Percentiles rank a stretch among this genome's conserved stretches.
phyloP scores from a whole-genome alignment of 306 rosid species.

The Medicago lupulina region DNA sequence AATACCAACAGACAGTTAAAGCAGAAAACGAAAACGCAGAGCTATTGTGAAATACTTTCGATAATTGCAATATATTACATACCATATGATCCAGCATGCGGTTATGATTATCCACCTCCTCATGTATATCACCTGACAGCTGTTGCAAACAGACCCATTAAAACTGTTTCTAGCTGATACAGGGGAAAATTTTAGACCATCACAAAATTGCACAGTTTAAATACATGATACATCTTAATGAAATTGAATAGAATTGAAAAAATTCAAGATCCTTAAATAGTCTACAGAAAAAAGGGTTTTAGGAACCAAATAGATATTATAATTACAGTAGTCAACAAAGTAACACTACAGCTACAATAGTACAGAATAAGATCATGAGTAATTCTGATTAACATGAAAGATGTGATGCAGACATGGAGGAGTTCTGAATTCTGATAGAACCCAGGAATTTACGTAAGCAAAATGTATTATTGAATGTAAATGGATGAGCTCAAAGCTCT shows the following conservation, averaged over 20 bases:
- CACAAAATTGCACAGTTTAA: constrained; percentile 18
- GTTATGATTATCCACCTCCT: constrained; percentile 92
- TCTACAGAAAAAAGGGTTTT: constrained; percentile 11
- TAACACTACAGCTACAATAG: neutral
- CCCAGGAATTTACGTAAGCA: too few relatives aligned
- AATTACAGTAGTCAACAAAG: constrained; percentile 21
- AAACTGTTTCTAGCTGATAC: constrained; percentile 11
- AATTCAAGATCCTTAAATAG: constrained; percentile 23
- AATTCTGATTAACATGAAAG: constrained; percentile 27
- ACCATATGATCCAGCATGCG: constrained; percentile 90
- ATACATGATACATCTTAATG: constrained; percentile 11
- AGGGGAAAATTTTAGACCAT: constrained; percentile 22
- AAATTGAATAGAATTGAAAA: neutral
- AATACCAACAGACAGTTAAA: constrained; percentile 33
- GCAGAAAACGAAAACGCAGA: constrained; percentile 18
- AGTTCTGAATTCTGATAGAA: neutral
- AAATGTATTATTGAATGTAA: too few relatives aligned
- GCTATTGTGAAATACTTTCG: constrained; percentile 5
- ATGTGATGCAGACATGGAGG: neutral
- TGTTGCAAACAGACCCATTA: constrained; percentile 55
- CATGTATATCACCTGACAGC: constrained; percentile 94
- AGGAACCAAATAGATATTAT: neutral
- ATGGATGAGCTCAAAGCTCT: too few relatives aligned
- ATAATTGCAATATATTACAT: constrained; percentile 40
- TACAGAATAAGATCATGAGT: constrained; percentile 3